phyloP scores from a whole-genome alignment of 257 asterid genomes.

The Plantago elongata region DNA sequence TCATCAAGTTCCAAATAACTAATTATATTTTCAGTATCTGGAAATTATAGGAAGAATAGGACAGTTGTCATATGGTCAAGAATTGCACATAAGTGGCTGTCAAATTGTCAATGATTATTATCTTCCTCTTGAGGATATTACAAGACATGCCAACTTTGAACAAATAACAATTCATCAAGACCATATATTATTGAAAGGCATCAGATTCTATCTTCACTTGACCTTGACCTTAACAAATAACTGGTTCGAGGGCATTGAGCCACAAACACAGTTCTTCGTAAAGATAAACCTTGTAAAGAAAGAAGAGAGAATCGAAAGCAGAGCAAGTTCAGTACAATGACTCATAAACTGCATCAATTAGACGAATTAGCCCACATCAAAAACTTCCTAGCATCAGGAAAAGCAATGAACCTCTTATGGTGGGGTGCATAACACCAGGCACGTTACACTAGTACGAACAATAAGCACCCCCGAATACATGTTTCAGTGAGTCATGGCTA shows the following conservation, averaged over 20 bases:
- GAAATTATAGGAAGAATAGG: neutral
- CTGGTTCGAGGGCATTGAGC: neutral
- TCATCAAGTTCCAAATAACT: neutral
- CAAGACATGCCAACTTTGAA: slow-evolving; percentile 21
- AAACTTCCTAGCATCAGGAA: slow-evolving; percentile 36
- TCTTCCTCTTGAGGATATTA: neutral
- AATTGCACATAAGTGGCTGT: neutral
- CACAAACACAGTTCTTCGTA: slow-evolving; percentile 14
- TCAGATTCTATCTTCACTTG: slow-evolving; percentile 40
- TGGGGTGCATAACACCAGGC: slow-evolving; percentile 19
- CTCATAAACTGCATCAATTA: slow-evolving; percentile 27
- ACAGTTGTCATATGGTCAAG: neutral
- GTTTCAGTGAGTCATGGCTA: neutral
- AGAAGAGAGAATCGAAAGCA: slow-evolving; percentile 1
- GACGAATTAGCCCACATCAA: slow-evolving; percentile 33
- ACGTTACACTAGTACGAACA: slow-evolving; percentile 16
- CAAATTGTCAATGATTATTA: slow-evolving; percentile 1
- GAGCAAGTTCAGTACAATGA: slow-evolving; percentile 12
- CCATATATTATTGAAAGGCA: slow-evolving; percentile 28
- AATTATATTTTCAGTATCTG: neutral
- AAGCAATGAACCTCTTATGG: slow-evolving; percentile 23
- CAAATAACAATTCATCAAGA: slow-evolving; percentile 4
- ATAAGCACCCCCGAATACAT: slow-evolving; percentile 17
- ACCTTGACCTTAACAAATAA: slow-evolving; percentile 11
- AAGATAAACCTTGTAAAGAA: slow-evolving; percentile 5